Conservation (phyloP, 2,329 filamentous ascomycete genomes). For the Stemphylium lycopersici region DNA sequence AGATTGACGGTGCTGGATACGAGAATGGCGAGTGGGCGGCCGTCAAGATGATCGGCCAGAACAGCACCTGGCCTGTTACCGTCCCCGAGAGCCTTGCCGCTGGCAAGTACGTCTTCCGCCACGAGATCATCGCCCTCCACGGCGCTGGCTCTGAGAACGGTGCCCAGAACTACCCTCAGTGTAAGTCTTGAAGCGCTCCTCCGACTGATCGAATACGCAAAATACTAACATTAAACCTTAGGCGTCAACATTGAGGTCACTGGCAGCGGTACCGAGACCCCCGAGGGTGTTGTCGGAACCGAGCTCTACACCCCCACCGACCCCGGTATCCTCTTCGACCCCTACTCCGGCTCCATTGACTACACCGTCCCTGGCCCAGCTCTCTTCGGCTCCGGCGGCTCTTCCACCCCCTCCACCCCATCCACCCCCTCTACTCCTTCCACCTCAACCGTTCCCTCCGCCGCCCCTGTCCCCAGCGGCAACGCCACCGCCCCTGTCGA, state of each 20-base stretch:
- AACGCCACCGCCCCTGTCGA: slow-evolving; percentile 5
- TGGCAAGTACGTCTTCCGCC: slow-evolving; percentile 62
- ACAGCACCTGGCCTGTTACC: slow-evolving; percentile 56
- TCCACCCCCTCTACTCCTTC: slow-evolving; percentile 18
- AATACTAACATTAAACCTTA: slow-evolving; percentile 19
- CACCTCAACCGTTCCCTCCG: slow-evolving; percentile 17
- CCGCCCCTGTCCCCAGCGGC: slow-evolving; percentile 12
- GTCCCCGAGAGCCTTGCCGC: slow-evolving; percentile 54
- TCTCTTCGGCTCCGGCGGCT: slow-evolving; percentile 29
- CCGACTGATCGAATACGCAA: too few species aligned
- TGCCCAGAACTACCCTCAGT: slow-evolving; percentile 62
- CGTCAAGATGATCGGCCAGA: slow-evolving; percentile 51
- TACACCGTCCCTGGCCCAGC: slow-evolving; percentile 55
- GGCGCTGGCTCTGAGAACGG: slow-evolving; percentile 52
- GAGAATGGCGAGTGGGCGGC: slow-evolving; percentile 45
- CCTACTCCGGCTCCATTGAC: slow-evolving; percentile 42
- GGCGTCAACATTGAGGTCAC: slow-evolving; percentile 58
- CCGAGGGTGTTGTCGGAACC: slow-evolving; percentile 59
- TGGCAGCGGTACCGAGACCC: slow-evolving; percentile 51
- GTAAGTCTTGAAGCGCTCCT: slow-evolving; percentile 12
- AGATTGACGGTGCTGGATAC: slow-evolving; percentile 45
- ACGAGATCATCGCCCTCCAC: slow-evolving; percentile 62
- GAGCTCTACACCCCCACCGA: slow-evolving; percentile 54
- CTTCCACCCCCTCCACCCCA: slow-evolving; percentile 19
- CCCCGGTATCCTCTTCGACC: slow-evolving; percentile 52